phyloP scores from a whole-genome alignment of 176 grass and related monocot species.

The Zea luxurians region DNA sequence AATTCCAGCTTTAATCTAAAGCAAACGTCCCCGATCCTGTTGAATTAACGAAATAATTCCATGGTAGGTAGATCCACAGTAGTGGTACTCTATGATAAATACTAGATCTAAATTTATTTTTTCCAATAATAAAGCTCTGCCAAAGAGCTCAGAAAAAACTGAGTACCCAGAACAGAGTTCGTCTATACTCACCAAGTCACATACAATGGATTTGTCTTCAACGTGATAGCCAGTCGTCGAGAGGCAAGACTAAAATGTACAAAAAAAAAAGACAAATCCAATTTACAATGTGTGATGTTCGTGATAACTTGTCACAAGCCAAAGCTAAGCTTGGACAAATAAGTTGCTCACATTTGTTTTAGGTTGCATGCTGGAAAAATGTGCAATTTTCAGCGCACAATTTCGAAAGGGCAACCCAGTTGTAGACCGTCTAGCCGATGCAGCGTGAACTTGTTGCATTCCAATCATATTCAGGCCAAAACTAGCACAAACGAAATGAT shows the following conservation, averaged over 20 bases:
- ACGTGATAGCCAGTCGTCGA: too few species aligned
- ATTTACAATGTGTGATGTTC: background rate
- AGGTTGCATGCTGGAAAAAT: background rate
- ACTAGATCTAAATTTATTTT: too few species aligned
- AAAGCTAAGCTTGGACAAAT: background rate
- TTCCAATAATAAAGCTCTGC: too few species aligned
- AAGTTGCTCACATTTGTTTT: background rate
- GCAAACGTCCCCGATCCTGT: too few species aligned
- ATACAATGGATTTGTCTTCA: too few species aligned
- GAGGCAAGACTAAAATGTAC: background rate
- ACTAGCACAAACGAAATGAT: background rate
- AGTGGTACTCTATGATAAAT: too few species aligned
- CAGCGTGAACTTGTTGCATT: background rate
- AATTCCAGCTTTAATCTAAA: too few species aligned
- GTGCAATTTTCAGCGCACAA: background rate
- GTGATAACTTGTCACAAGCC: background rate
- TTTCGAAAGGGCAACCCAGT: background rate
- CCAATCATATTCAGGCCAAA: background rate
- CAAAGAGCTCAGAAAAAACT: too few species aligned
- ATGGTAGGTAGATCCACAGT: too few species aligned
- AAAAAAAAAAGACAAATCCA: background rate
- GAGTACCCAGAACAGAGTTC: too few species aligned
- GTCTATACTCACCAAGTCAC: too few species aligned
- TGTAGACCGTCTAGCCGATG: background rate
- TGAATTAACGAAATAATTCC: too few species aligned